Base-by-base conservation (phyloP, 1,139 yeast genomes). In the Scheffersomyces stambukii region DNA sequence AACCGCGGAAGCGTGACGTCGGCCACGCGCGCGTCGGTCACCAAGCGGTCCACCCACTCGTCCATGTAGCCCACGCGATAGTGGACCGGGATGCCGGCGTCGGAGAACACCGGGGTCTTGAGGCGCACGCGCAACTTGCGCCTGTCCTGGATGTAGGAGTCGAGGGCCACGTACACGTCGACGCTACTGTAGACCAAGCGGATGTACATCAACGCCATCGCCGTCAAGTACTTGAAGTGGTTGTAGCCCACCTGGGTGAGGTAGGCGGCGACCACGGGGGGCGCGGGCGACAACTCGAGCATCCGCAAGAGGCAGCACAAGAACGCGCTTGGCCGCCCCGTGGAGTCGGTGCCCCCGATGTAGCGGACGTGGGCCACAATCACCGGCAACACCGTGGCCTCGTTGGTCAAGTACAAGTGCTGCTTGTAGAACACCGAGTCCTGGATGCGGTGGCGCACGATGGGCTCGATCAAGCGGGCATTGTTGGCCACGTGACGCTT, bases 381-480 rank as follows among this genome's bases (percentile, higher is more conserved):
- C 2, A 57, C 40, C 3, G 60, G 55, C 13, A 65, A 60, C 48
- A 68, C 67, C 31, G 63, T 75, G 36, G 54, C 75, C 47, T 58
- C 79, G 37, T 77, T 76, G 32, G 83, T 62, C 11, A 75, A 68
- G 40, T 70, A 75, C 32, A 84, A 73, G 36, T 71, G 60, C 41
- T 74, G 77, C 38, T 81, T 79, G 72, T 82, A 82, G 50, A 81
- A 83, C 5, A 77, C 45, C 2, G 83, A 74, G 41, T 80, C 89
- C 29, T 72, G 70, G 7, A 82, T 77, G 21, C 84, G 58, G 41
- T 81, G 86, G 30, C 88, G 60, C 16, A 78, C 58, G 36, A 83
- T 81, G 34, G 81, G 78, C 45, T 81, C 91, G 5, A 82, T 58
- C 23, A 79, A 53, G 32, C 65, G 50, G 1, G 78, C 73, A 22